phyloP scores from a whole-genome alignment of 257 asterid genomes.

The Cruciata laevipes region DNA sequence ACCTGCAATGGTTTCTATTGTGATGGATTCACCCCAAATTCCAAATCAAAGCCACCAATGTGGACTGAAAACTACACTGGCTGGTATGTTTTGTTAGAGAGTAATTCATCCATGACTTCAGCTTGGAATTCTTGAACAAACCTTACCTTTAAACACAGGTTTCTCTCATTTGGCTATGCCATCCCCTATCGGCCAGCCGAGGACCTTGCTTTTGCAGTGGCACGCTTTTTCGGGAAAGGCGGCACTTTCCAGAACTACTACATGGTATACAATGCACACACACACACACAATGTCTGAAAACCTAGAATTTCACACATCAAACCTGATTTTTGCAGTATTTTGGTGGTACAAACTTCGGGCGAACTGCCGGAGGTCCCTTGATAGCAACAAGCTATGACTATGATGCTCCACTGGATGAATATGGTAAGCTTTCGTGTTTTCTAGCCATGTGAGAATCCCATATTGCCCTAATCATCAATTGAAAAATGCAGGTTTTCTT shows the following conservation, averaged over 20 bases:
- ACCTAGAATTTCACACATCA: background rate
- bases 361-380: constrained; percentile 81
- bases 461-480: background rate
- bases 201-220: constrained; percentile 82
- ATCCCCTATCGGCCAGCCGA: constrained; percentile 74
- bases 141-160: constrained; percentile 35
- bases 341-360: constrained; percentile 88
- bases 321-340: constrained; percentile 36
- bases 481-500: constrained; percentile 41
- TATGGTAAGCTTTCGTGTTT: constrained; percentile 37
- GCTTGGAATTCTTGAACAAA: background rate
- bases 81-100: constrained; percentile 33
- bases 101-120: background rate
- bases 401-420: constrained; percentile 81
- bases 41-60: constrained; percentile 61
- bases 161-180: constrained; percentile 74
- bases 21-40: constrained; percentile 64
- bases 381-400: constrained; percentile 76
- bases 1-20: constrained; percentile 76
- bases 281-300: background rate
- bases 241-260: constrained; percentile 83
- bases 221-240: constrained; percentile 75
- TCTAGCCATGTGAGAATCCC: background rate
- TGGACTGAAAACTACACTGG: constrained; percentile 90
- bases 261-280: constrained; percentile 41